Conservation (phyloP, 1,284 basidiomycete species). For the Rhodotorula sp. region DNA sequence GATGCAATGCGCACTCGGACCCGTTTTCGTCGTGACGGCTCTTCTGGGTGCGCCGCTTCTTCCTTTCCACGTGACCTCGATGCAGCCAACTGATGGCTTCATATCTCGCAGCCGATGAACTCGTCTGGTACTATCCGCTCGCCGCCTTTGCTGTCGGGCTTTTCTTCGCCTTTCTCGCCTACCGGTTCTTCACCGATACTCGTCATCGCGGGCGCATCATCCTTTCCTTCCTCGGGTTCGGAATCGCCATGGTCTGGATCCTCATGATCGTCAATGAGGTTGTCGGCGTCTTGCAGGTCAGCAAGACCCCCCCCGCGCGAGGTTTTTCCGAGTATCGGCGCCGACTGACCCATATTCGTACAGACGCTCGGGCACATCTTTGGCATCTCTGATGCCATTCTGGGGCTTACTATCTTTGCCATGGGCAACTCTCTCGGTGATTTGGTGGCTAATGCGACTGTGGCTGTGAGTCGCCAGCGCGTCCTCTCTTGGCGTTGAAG, state of each 20-base stretch:
- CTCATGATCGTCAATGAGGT: constrained; percentile 94
- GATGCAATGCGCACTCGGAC: constrained; percentile 72
- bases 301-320: constrained; percentile 32
- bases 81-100: neutral
- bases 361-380: constrained; percentile 89
- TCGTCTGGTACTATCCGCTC: constrained; percentile 59
- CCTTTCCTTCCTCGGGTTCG: constrained; percentile 82
- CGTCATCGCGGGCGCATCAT: constrained; percentile 62
- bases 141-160: constrained; percentile 60
- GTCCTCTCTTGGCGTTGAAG: too few species aligned
- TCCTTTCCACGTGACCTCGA: neutral
- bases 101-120: constrained; percentile 56
- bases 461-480: constrained; percentile 56
- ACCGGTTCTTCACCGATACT: constrained; percentile 63
- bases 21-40: constrained; percentile 54
- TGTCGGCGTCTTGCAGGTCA: constrained; percentile 76
- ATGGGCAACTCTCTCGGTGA: constrained; percentile 95
- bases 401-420: constrained; percentile 93
- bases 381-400: constrained; percentile 93
- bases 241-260: constrained; percentile 88
- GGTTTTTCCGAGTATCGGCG: neutral
- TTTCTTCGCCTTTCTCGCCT: constrained; percentile 58
- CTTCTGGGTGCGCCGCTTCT: constrained; percentile 1
- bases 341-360: constrained; percentile 2
- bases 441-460: constrained; percentile 92